Base-by-base conservation (phyloP, 106 monocot species). In the Agapanthus africanus region DNA sequence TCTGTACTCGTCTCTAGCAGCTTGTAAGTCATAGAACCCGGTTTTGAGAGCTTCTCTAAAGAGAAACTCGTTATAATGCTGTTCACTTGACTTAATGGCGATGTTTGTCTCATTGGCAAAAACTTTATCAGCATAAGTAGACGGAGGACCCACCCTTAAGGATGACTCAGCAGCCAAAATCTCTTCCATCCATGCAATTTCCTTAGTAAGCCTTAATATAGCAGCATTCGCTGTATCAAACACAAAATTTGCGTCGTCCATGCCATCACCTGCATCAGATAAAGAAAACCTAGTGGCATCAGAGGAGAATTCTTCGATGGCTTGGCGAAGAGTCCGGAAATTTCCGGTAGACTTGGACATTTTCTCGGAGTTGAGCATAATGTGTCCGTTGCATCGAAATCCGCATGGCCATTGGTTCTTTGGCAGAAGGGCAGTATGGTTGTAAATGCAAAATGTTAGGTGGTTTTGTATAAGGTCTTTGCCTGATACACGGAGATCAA, bases 311-410 rank as follows among this genome's bases (percentile, higher is more conserved):
- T 90, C 85, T 56, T 93, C 87, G 16, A 93, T 90, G 26, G 90
- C 84, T 72, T 93, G 88, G 19, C 82, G 75, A 33, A 93, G 84
- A 6, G 93, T 93, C 69, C 74, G 74, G 80, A 93, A 93, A 37
- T 93, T 93, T 37, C 93, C 90, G 6, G 93, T 93, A 6, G 94
- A 94, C 70, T 94, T 94, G 28, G 94, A 94, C 94, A 94, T 94
- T 70, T 94, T 94, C 75, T 90, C 94, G 8, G 94, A 94, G 69
- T 94, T 94, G 10, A 94, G 87, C 94, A 90, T 94, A 63, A 94
- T 85, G 63, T 94, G 94, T 11, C 94, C 94, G 65, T 90, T 94
- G 82, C 94, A 94, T 33, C 94, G 80, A 75, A 90, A 94, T 11
- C 94, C 90, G 15, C 74, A 74, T 26, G 94, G 94, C 94, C 94